A percentile compares a stretch with the other conserved stretches of the same genome.
Conservation (phyloP, 2,329 filamentous ascomycete genomes). For the Pseudogymnoascus sp. region DNA sequence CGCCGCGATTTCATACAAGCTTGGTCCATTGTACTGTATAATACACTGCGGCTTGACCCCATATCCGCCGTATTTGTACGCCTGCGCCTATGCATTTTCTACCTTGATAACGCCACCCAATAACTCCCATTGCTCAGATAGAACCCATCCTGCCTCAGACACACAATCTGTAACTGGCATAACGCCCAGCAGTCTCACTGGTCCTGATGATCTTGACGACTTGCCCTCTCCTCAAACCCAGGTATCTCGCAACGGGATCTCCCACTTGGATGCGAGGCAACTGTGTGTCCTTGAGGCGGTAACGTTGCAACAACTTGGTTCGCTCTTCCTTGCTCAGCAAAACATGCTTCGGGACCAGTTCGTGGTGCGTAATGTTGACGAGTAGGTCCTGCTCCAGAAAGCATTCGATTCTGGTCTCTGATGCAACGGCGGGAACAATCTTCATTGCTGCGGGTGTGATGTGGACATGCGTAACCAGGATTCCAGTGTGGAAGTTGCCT, state of each 20-base stretch:
- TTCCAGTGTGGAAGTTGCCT: constrained; percentile 78
- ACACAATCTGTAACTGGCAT: constrained; percentile 81
- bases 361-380: constrained; percentile 97
- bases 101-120: constrained; percentile 10
- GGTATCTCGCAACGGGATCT: constrained; percentile 86
- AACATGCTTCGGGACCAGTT: constrained; percentile 89
- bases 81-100: constrained; percentile 9
- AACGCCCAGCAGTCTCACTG: constrained; percentile 89
- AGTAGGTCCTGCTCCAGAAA: constrained; percentile 93
- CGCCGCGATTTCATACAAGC: neutral
- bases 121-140: neutral
- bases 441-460: constrained; percentile 84
- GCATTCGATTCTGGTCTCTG: constrained; percentile 75
- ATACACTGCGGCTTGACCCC: constrained; percentile 7
- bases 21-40: constrained; percentile 9
- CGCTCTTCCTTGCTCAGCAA: constrained; percentile 88
- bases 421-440: constrained; percentile 68
- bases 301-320: constrained; percentile 71
- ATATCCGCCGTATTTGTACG: constrained; percentile 2
- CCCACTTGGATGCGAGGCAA: constrained; percentile 83
- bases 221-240: constrained; percentile 82
- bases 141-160: constrained; percentile 36
- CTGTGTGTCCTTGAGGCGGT: constrained; percentile 95
- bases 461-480: constrained; percentile 76
- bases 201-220: constrained; percentile 98